phyloP scores from a whole-genome alignment of 345 rosid species.

The Physaria fendleri region DNA sequence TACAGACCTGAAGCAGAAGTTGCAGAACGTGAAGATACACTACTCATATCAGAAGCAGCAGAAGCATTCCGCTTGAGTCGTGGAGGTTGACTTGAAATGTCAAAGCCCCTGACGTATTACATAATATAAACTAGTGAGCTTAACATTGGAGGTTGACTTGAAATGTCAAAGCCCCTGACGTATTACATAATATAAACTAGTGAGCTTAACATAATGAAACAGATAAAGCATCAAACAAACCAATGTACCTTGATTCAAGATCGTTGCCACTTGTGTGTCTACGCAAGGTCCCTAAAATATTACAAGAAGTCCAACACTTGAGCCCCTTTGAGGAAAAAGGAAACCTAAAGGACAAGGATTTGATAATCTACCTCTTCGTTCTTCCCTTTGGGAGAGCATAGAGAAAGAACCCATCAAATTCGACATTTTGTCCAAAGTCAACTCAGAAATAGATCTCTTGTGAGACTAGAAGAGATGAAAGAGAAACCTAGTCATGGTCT shows the following conservation, averaged over 20 bases:
- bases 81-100: slow-evolving; percentile 39
- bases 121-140: background rate
- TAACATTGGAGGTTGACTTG: too few relatives aligned
- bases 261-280: slow-evolving; percentile 54
- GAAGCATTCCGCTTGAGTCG: slow-evolving; percentile 70
- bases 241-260: slow-evolving; percentile 52
- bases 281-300: slow-evolving; percentile 42
- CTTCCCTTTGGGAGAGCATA: slow-evolving; percentile 45
- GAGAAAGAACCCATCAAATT: slow-evolving; percentile 65
- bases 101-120: slow-evolving; percentile 40
- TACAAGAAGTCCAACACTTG: background rate
- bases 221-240: background rate
- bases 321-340: background rate
- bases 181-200: too few relatives aligned
- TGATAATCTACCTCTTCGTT: slow-evolving; percentile 39
- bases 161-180: too few relatives aligned
- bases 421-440: slow-evolving; percentile 68
- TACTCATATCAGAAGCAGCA: slow-evolving; percentile 63
- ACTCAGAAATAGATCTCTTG: slow-evolving; percentile 75
- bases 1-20: slow-evolving; percentile 43
- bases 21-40: slow-evolving; percentile 42
- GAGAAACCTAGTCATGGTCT: slow-evolving; percentile 1
- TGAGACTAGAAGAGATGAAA: slow-evolving; percentile 38
- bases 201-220: too few relatives aligned
- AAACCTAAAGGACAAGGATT: background rate